Evolutionary conservation across 2,329 filamentous ascomycete species (phyloP).

Genomic region (Pseudonectria buxi): DNA sequence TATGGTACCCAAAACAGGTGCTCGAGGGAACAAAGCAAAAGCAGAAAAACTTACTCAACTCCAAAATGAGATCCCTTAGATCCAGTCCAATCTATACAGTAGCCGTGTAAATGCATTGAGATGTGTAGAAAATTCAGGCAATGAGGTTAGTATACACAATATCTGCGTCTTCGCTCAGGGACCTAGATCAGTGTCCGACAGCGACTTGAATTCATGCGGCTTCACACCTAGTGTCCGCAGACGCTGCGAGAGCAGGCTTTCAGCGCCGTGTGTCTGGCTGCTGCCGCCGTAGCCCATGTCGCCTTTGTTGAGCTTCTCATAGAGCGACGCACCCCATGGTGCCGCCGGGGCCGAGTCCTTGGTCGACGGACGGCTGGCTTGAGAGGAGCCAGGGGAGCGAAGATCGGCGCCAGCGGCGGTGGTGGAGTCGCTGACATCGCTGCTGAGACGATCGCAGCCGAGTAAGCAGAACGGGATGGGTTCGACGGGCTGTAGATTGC

Average conservation of each 20-base stretch:
- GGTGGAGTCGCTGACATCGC: constrained; percentile 25
- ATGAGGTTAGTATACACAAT: constrained; percentile 1
- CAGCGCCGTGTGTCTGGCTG: constrained; percentile 37
- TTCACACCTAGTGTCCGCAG: constrained; percentile 56
- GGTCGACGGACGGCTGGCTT: constrained; percentile 28
- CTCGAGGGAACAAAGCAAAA: too few relatives aligned
- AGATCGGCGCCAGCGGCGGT: constrained; percentile 14
- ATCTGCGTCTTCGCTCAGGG: constrained; percentile 1
- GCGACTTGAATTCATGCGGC: constrained; percentile 6
- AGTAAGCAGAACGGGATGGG: constrained; percentile 45
- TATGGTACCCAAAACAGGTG: too few relatives aligned
- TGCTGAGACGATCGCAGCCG: constrained; percentile 24
- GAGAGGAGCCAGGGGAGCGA: constrained; percentile 22
- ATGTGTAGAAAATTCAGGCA: not conserved
- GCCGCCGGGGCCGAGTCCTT: constrained; percentile 27
- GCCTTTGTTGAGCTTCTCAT: constrained; percentile 63
- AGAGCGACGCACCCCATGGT: constrained; percentile 32
- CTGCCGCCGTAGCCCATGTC: constrained; percentile 56
- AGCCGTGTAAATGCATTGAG: too few relatives aligned
- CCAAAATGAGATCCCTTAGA: too few relatives aligned
- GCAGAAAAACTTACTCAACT: too few relatives aligned
- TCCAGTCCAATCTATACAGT: too few relatives aligned
- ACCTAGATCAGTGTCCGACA: constrained; percentile 7
- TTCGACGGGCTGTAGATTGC: constrained; percentile 35
- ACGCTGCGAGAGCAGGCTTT: constrained; percentile 64